Evolutionary conservation across 179 eudicot species (phyloP), one percentile per base, ranked within the genome.

Genomic region (Beta corolliflora): DNA sequence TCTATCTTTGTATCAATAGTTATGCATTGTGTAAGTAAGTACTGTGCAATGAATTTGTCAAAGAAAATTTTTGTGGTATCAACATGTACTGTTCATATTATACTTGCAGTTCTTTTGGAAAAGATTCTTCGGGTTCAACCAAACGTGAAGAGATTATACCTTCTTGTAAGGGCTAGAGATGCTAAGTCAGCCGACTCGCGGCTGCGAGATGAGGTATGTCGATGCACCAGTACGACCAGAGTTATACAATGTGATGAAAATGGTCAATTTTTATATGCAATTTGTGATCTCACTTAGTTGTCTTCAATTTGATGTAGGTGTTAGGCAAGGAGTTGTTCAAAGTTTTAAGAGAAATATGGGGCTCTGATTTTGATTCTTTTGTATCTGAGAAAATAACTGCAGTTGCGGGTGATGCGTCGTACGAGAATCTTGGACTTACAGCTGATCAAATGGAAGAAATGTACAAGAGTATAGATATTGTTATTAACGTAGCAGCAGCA

Each of bases 71-170:
- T 36, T 3, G 41, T 36, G 41, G 41, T 36, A 36, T 3, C 41
- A 36, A 36, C 41, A 36, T 36, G 41, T 36, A 36, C 41, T 36
- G 41, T 36, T 36, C 41, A 36, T 36, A 36, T 36, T 36, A 3
- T 36, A 1, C 13, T 12, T 85, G 85, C 80, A 92, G 94, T 91
- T 68, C 85, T 89, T 18, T 85, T 85, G 72, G 97, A 91, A 84
- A 91, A 88, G 88, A 90, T 91, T 78, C 88, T 92, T 7, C 82
- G 94, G n/a, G 83, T 84, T 80, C 94, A 91, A 59, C 92, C 97
- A 64, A 89, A 92, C 79, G 91, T 89, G 66, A 85, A 83, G 83
- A 91, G 85, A 78, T 73, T 92, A 12, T 92, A 89, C 85, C 93
- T 92, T 84, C 91, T 92, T 41, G 36, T 92, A 41, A 84, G 97